Conservation (phyloP, 2,329 filamentous ascomycete genomes). For the Pseudogymnoascus sp. region DNA sequence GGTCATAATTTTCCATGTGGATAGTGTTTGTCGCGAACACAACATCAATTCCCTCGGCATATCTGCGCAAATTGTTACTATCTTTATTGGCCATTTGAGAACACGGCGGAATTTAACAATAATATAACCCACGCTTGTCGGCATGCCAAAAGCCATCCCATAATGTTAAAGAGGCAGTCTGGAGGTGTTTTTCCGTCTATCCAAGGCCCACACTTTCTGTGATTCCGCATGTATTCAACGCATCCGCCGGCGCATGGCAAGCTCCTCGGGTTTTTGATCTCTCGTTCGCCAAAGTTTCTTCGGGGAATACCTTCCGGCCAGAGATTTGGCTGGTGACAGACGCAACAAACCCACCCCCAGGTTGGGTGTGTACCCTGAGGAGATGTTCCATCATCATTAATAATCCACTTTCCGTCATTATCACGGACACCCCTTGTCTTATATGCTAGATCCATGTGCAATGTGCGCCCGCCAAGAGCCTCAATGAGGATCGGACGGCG, state of each 20-base stretch:
- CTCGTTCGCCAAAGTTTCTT: background rate
- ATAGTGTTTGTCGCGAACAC: background rate
- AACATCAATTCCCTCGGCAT: background rate
- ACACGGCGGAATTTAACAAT: background rate
- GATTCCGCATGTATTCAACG: background rate
- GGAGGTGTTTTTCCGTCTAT: background rate
- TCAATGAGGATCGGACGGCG: background rate
- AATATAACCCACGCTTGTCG: background rate
- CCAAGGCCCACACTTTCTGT: background rate
- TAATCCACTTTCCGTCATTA: background rate
- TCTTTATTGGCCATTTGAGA: background rate
- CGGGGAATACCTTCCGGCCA: background rate
- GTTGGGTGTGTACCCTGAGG: background rate
- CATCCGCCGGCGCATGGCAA: background rate
- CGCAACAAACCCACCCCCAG: background rate
- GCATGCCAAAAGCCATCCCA: slow-evolving; percentile 4
- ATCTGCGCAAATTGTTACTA: background rate
- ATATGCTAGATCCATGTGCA: too few species aligned
- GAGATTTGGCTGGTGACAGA: background rate
- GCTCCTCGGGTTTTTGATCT: background rate
- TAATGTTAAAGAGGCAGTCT: background rate
- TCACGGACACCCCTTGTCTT: too few species aligned
- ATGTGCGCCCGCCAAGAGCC: background rate
- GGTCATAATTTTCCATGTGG: background rate
- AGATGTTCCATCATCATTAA: too few species aligned